Conservation (phyloP, 495 filamentous ascomycete species). For the Aspergillus panamensis region DNA sequence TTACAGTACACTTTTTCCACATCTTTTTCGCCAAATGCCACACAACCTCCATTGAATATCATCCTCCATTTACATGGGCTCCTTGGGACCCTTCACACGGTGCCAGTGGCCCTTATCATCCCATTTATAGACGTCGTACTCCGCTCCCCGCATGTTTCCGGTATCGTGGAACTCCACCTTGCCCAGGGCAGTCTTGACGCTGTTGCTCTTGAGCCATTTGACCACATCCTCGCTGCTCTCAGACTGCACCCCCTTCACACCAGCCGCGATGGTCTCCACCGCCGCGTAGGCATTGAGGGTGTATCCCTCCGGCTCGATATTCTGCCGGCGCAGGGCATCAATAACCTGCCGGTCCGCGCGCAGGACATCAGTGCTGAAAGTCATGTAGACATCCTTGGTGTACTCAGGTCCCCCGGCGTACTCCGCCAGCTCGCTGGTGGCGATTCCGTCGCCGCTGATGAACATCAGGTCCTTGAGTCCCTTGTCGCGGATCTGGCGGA, state of each 20-base stretch:
- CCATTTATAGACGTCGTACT: not conserved
- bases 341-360: not conserved
- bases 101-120: not conserved
- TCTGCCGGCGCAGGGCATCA: not conserved
- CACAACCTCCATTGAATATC: too few relatives aligned
- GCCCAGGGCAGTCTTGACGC: not conserved
- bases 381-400: not conserved
- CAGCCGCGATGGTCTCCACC: not conserved
- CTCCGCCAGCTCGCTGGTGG: not conserved
- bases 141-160: not conserved
- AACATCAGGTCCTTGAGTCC: not conserved
- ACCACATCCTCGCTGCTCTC: not conserved
- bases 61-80: not conserved
- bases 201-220: not conserved
- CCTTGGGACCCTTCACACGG: not conserved
- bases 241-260: not conserved
- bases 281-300: not conserved
- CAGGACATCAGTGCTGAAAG: not conserved
- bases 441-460: not conserved
- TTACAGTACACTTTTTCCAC: too few relatives aligned
- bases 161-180: not conserved
- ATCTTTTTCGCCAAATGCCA: too few relatives aligned
- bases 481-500: not conserved
- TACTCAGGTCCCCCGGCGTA: not conserved
- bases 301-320: not conserved